Evolutionary conservation across 169 alveolate genomes (phyloP).

Genomic region (Plasmodium gallinaceum): DNA sequence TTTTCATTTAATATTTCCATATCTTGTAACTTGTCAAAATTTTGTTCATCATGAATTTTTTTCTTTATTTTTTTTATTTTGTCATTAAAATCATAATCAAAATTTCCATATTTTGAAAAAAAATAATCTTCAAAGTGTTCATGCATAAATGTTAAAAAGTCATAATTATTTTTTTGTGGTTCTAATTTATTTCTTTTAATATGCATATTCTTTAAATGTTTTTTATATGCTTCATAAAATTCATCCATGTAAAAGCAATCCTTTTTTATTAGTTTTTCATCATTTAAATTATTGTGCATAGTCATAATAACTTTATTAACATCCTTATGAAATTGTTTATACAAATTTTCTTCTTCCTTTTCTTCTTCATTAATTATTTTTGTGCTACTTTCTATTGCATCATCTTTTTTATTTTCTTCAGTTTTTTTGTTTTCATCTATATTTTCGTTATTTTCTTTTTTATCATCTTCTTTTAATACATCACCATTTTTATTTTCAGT

Average conservation of each 20-base stretch:
- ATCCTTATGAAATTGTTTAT: constrained; percentile 31
- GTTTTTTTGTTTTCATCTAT: background rate
- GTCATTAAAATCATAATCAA: constrained; percentile 53
- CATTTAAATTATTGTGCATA: constrained; percentile 50
- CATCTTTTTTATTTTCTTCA: background rate
- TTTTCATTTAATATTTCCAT: background rate
- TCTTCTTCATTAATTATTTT: background rate
- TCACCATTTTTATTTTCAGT: background rate
- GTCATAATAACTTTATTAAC: constrained; percentile 71
- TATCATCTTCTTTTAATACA: background rate
- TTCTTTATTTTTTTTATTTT: constrained; percentile 15
- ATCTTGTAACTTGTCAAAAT: background rate
- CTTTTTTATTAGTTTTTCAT: constrained; percentile 55
- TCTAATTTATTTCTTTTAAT: constrained; percentile 52
- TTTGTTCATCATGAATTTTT: constrained; percentile 6
- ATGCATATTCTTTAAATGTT: constrained; percentile 53
- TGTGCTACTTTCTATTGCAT: background rate
- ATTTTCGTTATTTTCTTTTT: background rate
- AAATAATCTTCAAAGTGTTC: constrained; percentile 58
- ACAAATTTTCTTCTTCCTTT: constrained; percentile 8
- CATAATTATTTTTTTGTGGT: constrained; percentile 74
- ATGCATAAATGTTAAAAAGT: constrained; percentile 74
- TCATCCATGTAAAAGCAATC: constrained; percentile 48
- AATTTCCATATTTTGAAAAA: constrained; percentile 58
- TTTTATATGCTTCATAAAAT: constrained; percentile 67